Base-by-base conservation (phyloP, 2,329 filamentous ascomycete species). In the Trichoderma koningiopsis region DNA sequence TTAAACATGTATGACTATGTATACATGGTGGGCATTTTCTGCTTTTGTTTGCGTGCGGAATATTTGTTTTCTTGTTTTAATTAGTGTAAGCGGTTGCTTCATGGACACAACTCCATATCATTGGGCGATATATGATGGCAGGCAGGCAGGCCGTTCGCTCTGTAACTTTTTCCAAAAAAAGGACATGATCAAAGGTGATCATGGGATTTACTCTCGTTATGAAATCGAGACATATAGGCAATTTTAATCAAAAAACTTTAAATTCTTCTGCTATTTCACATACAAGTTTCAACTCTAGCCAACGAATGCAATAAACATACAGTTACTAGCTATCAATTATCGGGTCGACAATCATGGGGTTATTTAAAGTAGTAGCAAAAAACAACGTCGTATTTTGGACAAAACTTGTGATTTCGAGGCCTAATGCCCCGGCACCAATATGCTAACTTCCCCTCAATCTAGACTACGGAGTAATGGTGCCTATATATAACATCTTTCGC, bases 141-240 rank as follows among this genome's bases (percentile, higher is more conserved):
- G 14, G 35, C 31, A 16, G 27, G 27, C 27, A 55, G 53, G 27
- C 40, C 52, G 14, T 59, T 35, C 47, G 63, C 53, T 59, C 35
- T 35, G 63, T 10, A 59, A 53, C n/a, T 5, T 49, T 43, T 5
- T 29, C 37, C 27, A 19, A 29, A 29, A 29, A 29, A 58, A 58
- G 24, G 24, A 37, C 49, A 58, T 37, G 33, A 56, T 55, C 37
- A 52, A 52, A 33, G 27, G 35, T 47, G 37, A 52, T 52, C 63
- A 58, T 59, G 58, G 35, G 19, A 60, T 49, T 57, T 55, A 58
- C 68, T 52, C 65, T 68, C 66, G 52, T 62, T 68, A 62, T 68
- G 66, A 62, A 56, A 27, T 33, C 56, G 58, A 68, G 37, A 62
- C n/a, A 57, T 43, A 61, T 68, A 68, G 43, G 31, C 43, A 68